Evolutionary conservation across 768 basidiomycete species (phyloP).

Genomic region (Russula earlei): DNA sequence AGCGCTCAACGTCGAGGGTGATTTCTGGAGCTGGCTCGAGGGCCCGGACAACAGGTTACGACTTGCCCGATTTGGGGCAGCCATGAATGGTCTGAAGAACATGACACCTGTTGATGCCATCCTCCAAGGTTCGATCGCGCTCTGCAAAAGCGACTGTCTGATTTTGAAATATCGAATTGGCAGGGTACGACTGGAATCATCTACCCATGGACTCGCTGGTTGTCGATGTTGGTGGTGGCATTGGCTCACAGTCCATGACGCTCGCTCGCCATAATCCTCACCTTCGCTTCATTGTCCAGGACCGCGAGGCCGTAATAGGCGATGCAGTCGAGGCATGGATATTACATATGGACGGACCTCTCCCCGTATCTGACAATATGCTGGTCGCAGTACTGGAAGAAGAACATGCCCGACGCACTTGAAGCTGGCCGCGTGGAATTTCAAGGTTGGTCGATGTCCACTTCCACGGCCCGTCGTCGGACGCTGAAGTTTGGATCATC

Average conservation of each 20-base stretch:
- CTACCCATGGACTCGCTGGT: slow-evolving; percentile 3
- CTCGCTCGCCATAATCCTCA: not conserved
- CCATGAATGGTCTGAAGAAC: not conserved
- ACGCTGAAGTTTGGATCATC: not conserved
- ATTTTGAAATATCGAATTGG: not conserved
- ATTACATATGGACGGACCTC: not conserved
- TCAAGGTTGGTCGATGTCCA: not conserved
- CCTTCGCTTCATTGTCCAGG: slow-evolving; percentile 10
- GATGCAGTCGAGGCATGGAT: slow-evolving; percentile 1
- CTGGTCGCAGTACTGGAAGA: not conserved
- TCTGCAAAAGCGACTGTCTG: not conserved
- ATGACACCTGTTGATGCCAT: not conserved
- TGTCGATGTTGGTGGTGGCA: slow-evolving; percentile 9
- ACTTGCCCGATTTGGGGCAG: slow-evolving; percentile 1
- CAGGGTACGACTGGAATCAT: slow-evolving; percentile 2
- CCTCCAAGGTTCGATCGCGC: not conserved
- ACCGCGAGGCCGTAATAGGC: not conserved
- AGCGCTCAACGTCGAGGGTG: not conserved
- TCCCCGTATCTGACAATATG: not conserved
- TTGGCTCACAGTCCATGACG: slow-evolving; percentile 2
- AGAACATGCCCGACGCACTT: not conserved
- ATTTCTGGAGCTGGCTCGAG: not conserved
- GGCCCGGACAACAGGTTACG: not conserved
- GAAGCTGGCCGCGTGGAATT: not conserved
- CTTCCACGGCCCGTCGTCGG: no score